Evolutionary conservation across 495 filamentous ascomycete species (phyloP).

Genomic region (Tuber aestivum): DNA sequence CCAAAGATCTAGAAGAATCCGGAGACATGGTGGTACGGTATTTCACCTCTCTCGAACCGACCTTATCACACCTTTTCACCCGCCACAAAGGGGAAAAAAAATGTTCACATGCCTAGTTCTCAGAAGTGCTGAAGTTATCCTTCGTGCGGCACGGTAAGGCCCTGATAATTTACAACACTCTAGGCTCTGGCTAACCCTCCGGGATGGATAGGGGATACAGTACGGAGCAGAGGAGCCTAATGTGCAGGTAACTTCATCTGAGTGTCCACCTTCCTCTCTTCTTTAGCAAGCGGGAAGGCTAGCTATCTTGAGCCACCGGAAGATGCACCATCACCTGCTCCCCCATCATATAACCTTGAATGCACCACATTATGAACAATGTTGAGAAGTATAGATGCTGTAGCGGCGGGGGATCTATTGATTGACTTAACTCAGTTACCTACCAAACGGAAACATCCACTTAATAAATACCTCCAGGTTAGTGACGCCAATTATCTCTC

Average conservation of each 20-base stretch:
- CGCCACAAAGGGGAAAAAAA: not conserved
- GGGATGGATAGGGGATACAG: not conserved
- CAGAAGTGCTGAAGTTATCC: not conserved
- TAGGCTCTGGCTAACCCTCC: too few species aligned
- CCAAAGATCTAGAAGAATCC: not conserved
- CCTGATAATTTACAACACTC: not conserved
- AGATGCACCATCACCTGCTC: not conserved
- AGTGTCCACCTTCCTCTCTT: not conserved
- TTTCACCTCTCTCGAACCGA: not conserved
- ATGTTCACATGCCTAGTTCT: not conserved
- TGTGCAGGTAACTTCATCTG: not conserved
- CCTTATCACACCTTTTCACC: not conserved
- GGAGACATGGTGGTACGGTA: not conserved
- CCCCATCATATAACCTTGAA: not conserved
- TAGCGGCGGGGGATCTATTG: too few species aligned
- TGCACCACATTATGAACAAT: not conserved
- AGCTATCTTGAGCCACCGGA: not conserved
- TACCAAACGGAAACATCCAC: too few species aligned
- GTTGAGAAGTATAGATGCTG: too few species aligned
- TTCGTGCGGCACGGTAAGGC: too few species aligned
- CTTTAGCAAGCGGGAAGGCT: not conserved
- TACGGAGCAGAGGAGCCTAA: not conserved
- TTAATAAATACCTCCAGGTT: too few species aligned
- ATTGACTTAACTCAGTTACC: too few species aligned
- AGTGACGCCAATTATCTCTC: too few species aligned